These are phyloP conservation scores for Colletotrichum sp. DNA, from an alignment of 2,329 filamentous ascomycete species.

Conservation along the genomic window DNA sequence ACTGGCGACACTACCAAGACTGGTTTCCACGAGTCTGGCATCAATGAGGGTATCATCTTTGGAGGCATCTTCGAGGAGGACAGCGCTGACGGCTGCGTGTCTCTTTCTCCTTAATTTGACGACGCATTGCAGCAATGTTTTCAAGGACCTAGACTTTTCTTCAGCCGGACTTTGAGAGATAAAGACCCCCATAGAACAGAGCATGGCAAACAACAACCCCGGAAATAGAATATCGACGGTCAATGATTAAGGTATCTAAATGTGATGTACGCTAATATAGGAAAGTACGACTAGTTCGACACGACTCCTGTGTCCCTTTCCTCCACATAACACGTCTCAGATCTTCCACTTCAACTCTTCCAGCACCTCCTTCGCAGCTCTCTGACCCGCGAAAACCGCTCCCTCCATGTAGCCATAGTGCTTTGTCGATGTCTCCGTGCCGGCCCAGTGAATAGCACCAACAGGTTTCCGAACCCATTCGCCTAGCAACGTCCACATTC, in stretches of 20 bases:
- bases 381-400: conserved; percentile 13
- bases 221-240: not conserved
- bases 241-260: not conserved
- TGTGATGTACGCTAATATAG: not conserved
- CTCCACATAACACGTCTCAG: not conserved
- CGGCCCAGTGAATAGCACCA: conserved; percentile 13
- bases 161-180: fast-evolving
- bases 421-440: conserved; percentile 18
- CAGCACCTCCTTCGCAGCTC: conserved; percentile 13
- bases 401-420: conserved; percentile 17
- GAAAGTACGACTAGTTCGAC: not conserved
- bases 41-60: conserved; percentile 58
- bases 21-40: conserved; percentile 50
- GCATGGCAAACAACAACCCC: fast-evolving
- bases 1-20: conserved; percentile 46
- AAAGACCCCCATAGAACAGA: not conserved
- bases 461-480: conserved; percentile 19
- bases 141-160: not conserved
- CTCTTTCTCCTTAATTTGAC: not conserved
- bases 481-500: conserved; percentile 20
- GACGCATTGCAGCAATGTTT: not conserved
- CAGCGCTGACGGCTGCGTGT: conserved; percentile 31
- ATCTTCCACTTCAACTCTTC: conserved; percentile 15
- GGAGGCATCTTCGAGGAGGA: conserved; percentile 59
- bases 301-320: not conserved